These are phyloP conservation scores for Candida awuae DNA, from an alignment of 805 yeast genomes.

Conservation along the genomic window DNA sequence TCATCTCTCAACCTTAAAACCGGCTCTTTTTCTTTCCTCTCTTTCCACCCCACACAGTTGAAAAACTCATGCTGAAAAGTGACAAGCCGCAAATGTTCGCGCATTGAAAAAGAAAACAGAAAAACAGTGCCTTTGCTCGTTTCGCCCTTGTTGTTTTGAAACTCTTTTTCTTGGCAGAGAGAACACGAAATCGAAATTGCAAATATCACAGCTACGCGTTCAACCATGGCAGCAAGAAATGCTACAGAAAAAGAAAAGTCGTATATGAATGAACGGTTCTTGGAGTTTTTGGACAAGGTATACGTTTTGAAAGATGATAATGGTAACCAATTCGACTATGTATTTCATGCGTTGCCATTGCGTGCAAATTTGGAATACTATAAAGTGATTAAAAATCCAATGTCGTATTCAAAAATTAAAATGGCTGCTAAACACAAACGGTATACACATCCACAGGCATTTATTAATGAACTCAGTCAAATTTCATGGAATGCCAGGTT, in stretches of 20 bases:
- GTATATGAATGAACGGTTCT: slow-evolving; percentile 14
- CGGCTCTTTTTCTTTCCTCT: too few species aligned
- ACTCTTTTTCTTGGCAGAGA: not conserved
- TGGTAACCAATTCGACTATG: slow-evolving; percentile 25
- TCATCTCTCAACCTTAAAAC: too few species aligned
- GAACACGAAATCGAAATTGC: too few species aligned
- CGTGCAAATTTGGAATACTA: slow-evolving; percentile 71
- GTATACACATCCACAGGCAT: slow-evolving; percentile 58
- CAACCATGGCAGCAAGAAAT: not conserved
- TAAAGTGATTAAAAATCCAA: slow-evolving; percentile 68
- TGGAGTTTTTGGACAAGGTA: slow-evolving; percentile 16
- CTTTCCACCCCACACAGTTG: too few species aligned
- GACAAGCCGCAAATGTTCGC: too few species aligned
- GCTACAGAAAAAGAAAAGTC: slow-evolving; percentile 15
- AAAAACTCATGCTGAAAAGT: too few species aligned
- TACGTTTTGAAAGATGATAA: slow-evolving; percentile 22
- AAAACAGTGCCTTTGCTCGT: too few species aligned
- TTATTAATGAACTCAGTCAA: slow-evolving; percentile 70
- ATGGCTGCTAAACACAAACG: slow-evolving; percentile 44
- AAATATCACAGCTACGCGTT: not conserved
- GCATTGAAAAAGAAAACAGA: too few species aligned
- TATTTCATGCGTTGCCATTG: slow-evolving; percentile 68
- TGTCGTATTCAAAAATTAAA: slow-evolving; percentile 67
- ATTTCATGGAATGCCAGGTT: slow-evolving; percentile 86
- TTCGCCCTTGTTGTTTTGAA: not conserved